Evolutionary conservation across 352 stramenopile species (phyloP), one percentile per base, ranked within the genome.

Genomic region (Pythium sp.): DNA sequence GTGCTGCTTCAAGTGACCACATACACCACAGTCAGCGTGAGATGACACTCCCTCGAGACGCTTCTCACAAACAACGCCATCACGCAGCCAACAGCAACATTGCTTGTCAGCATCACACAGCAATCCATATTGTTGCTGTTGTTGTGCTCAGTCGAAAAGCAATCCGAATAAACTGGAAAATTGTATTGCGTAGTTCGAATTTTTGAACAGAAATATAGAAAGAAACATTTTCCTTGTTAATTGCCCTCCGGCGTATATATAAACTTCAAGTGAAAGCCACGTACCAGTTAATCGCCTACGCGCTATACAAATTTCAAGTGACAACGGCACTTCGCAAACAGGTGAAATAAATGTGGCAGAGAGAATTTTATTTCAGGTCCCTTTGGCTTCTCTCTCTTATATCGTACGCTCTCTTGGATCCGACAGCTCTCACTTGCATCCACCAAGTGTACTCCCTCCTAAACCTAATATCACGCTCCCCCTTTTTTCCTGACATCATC

Each of bases 321-420:
- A 3, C 2, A 32, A 32, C 28, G 28, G 3, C 28, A 32, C 2
- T 32, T 32, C 28, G 28, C 28, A 32, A 32, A 32, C 28, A 32
- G 28, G 28, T 32, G 28, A 32, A 60, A 60, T 60, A 59, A 43
- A 59, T 24, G 54, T 28, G 54, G 20, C 30, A 47, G 30, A 28
- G 30, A 61, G 55, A 47, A 61, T 61, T 61, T 20, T 61, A 61
- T 61, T 61, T 61, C 12, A 14, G 3, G 8, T 60, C 26, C n/a
- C 1, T 28, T 14, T 22, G 5, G 3, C 5, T 28, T 61, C 32
- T n/a, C 56, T 47, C 32, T 26, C 8, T 5, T n/a, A 20, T 5
- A 46, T 61, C 11, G 47, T 61, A 28, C 41, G 20, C 41, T 47
- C 15, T 14, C 14, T 47, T 4, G 41, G 41, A 47, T 47, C 41